Evolutionary conservation across 2,329 filamentous ascomycete species (phyloP).

Genomic region (Cryphonectria parasitica): DNA sequence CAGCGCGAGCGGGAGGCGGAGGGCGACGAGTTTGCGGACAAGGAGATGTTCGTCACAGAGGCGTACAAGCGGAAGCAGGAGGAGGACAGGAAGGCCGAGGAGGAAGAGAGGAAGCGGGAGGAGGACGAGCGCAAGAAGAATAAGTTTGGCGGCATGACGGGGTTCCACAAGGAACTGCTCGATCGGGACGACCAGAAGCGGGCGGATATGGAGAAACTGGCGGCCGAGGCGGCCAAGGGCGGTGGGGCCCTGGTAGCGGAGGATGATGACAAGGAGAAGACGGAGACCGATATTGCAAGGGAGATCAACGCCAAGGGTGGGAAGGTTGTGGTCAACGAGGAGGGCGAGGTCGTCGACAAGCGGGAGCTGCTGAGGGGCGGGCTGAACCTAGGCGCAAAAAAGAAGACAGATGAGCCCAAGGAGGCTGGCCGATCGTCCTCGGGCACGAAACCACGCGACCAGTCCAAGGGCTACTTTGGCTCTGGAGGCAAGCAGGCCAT

Average conservation of each 20-base stretch:
- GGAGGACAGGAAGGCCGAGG: slow-evolving; percentile 71
- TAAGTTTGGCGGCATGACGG: slow-evolving; percentile 71
- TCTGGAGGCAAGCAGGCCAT: slow-evolving; percentile 65
- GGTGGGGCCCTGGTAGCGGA: slow-evolving; percentile 39
- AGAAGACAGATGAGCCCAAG: slow-evolving; percentile 51
- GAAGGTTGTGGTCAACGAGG: slow-evolving; percentile 74
- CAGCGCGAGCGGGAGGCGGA: slow-evolving; percentile 78
- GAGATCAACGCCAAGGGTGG: slow-evolving; percentile 68
- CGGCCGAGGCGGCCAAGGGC: slow-evolving; percentile 55
- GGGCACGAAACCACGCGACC: slow-evolving; percentile 36
- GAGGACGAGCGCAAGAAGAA: slow-evolving; percentile 68
- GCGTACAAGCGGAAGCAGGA: slow-evolving; percentile 83
- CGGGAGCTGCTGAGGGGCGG: slow-evolving; percentile 77
- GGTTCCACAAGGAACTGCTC: slow-evolving; percentile 76
- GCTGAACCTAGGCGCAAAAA: slow-evolving; percentile 71
- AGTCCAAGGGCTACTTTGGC: slow-evolving; percentile 45
- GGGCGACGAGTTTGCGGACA: slow-evolving; percentile 79
- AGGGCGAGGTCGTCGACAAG: slow-evolving; percentile 83
- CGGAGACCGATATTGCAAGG: slow-evolving; percentile 66
- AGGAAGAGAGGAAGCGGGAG: slow-evolving; percentile 69
- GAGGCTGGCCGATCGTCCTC: slow-evolving; percentile 37
- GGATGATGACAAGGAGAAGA: slow-evolving; percentile 51
- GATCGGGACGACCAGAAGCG: slow-evolving; percentile 72
- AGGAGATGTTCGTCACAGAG: slow-evolving; percentile 84
- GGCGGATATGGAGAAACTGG: slow-evolving; percentile 70